Percentiles rank a stretch among this genome's conserved stretches.
phyloP scores from a whole-genome alignment of 2,329 filamentous ascomycete genomes.

The Bipolaris gigantea region DNA sequence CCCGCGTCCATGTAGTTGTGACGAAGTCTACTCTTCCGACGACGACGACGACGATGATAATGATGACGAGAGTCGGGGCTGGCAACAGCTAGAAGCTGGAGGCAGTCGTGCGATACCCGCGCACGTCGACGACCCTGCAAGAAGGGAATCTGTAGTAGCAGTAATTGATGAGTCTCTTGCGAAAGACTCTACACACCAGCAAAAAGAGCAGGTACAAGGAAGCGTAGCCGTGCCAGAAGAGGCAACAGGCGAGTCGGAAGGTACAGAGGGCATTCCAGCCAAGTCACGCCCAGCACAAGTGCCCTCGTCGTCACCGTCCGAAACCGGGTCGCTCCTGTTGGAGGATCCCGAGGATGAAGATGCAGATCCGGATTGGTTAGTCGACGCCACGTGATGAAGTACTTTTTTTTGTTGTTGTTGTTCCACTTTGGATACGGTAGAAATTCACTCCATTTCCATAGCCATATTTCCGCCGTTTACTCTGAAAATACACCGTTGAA shows the following conservation, averaged over 20 bases:
- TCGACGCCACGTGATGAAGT: too few relatives aligned
- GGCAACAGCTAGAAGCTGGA: conserved; percentile 1
- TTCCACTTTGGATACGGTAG: too few relatives aligned
- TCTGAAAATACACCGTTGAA: too few relatives aligned
- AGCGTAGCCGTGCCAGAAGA: too few relatives aligned
- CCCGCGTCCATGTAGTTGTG: conserved; percentile 27
- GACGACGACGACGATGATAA: too few relatives aligned
- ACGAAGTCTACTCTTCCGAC: conserved; percentile 28
- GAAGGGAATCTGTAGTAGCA: conserved; percentile 18
- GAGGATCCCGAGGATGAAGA: conserved; percentile 68
- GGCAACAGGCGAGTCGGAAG: not conserved
- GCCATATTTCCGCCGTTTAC: too few relatives aligned
- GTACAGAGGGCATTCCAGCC: not conserved
- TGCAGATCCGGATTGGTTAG: conserved; percentile 65
- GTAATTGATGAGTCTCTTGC: conserved; percentile 5
- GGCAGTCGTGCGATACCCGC: conserved; percentile 44
- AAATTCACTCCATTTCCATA: too few relatives aligned
- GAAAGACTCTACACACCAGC: not conserved
- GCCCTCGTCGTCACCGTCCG: conserved; percentile 33
- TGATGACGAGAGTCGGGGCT: conserved; percentile 18
- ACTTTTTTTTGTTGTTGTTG: too few relatives aligned
- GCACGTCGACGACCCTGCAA: conserved; percentile 35
- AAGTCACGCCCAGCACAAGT: not conserved
- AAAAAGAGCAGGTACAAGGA: too few relatives aligned
- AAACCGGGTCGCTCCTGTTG: conserved; percentile 57